Evolutionary conservation across 441 rosid species (phyloP).

Genomic region (Biscutella laevigata): DNA sequence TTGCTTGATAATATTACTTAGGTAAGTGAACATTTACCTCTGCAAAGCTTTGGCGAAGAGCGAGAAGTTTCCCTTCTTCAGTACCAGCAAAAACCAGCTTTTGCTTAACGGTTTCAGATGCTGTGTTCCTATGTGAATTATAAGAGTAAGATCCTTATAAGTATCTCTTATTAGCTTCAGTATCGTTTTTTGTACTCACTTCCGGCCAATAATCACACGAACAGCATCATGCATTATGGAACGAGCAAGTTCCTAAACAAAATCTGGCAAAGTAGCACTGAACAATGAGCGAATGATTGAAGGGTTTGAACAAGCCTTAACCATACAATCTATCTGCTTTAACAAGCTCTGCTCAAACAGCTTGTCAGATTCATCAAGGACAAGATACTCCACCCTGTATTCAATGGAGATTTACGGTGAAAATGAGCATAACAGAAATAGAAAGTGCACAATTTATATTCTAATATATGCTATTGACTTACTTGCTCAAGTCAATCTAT

Average conservation of each 20-base stretch:
- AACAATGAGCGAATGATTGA: conserved; percentile 71
- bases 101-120: conserved; percentile 76
- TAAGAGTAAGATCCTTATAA: conserved; percentile 12
- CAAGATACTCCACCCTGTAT: conserved; percentile 81
- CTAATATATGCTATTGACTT: conserved; percentile 4
- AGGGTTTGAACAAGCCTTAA: conserved; percentile 91
- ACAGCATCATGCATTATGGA: conserved; percentile 97
- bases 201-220: conserved; percentile 80
- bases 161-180: background rate
- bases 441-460: background rate
- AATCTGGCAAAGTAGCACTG: conserved; percentile 96
- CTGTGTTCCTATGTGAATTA: conserved; percentile 56
- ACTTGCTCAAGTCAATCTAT: conserved; percentile 82
- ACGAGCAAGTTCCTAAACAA: conserved; percentile 87
- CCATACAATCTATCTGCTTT: conserved; percentile 81
- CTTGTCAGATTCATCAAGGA: conserved; percentile 95
- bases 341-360: conserved; percentile 80
- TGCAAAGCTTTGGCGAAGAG: conserved; percentile 82
- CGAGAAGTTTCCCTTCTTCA: conserved; percentile 90
- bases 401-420: background rate
- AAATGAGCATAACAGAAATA: background rate
- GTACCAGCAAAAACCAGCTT: conserved; percentile 80
- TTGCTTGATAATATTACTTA: background rate
- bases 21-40: conserved; percentile 45
- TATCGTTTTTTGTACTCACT: conserved; percentile 43